Base-by-base conservation (phyloP, 176 grass and related monocot genomes). In the Alopecurus myosuroides region DNA sequence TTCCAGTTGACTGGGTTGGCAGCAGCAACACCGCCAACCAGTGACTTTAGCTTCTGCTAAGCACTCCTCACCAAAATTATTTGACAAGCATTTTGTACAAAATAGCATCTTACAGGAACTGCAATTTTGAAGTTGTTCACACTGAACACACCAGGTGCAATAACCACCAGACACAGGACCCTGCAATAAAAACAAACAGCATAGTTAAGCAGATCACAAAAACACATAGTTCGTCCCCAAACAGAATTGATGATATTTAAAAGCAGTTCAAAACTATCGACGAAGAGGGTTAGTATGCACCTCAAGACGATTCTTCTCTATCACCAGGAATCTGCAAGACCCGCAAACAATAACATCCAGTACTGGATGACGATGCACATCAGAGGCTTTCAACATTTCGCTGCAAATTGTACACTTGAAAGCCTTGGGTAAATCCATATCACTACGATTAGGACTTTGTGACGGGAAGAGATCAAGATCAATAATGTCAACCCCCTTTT, bases 21-120 rank as follows among this genome's bases (percentile, higher is more conserved):
- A 98, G 74, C 91, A 94, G 76, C 97, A 98, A 79, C 97, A 98
- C 37, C 77, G 83, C 97, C 97, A 96, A 80, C 88, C 83, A 85
- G 78, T 78, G 42, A 64, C 81, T 88, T 83, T 92, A 85, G 84
- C 91, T 87, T 94, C 89, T 25, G 75, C 89, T 64, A 91, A 87
- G 74, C 70, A 86, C 79, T 87, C 58, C 89, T 92, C 91, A 72
- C 97, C 97, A 86, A 95, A 88, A 91, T 98, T 98, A 57, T 90
- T 93, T 37, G 56, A 77, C 83, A 98, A 79, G 70, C 97, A 98
- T 40, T 70, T 74, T 85, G 56, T 63, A 83, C 97, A 96, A 62
- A 99, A 99, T 80, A 90, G 84, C 64, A 94, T 89, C 70, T 88
- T 94, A 81, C 97, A 99, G 33, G 91, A 96, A 82, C 85, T 85